These are phyloP conservation scores for Scytalidium lignicola DNA, from an alignment of 2,329 filamentous ascomycete species.

Conservation along the genomic window DNA sequence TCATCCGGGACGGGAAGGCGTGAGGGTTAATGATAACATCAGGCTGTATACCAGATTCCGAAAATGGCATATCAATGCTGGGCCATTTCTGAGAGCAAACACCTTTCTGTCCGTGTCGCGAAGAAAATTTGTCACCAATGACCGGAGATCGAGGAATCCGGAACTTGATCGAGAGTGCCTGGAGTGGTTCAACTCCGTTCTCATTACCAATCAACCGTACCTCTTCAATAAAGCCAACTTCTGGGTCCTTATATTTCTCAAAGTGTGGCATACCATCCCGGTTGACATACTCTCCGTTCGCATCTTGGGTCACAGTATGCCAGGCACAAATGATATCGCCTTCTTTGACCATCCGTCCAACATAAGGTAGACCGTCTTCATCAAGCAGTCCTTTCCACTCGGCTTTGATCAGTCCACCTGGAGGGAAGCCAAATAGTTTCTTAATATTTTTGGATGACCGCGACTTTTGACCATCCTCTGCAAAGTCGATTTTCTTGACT, in stretches of 20 bases:
- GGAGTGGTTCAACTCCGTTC: conserved; percentile 73
- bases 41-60: conserved; percentile 91
- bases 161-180: conserved; percentile 88
- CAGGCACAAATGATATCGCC: conserved; percentile 85
- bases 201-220: conserved; percentile 87
- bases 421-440: conserved; percentile 89
- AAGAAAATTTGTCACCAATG: conserved; percentile 99
- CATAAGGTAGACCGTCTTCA: conserved; percentile 77
- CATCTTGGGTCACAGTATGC: conserved; percentile 80
- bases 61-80: conserved; percentile 89
- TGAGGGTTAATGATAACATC: conserved; percentile 99
- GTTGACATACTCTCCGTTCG: conserved; percentile 74
- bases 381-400: conserved; percentile 70
- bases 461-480: conserved; percentile 66
- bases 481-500: conserved; percentile 84
- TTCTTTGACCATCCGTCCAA: conserved; percentile 72
- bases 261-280: conserved; percentile 80
- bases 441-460: conserved; percentile 64
- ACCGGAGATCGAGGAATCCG: conserved; percentile 84
- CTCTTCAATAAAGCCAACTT: conserved; percentile 86
- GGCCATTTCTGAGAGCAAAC: conserved; percentile 97
- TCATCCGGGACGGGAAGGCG: conserved; percentile 99
- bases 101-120: conserved; percentile 96
- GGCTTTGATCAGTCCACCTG: conserved; percentile 65
- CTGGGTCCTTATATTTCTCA: conserved; percentile 90